Base-by-base conservation (phyloP, 2,329 filamentous ascomycete genomes). In the Neoscytalidium dimidiatum region DNA sequence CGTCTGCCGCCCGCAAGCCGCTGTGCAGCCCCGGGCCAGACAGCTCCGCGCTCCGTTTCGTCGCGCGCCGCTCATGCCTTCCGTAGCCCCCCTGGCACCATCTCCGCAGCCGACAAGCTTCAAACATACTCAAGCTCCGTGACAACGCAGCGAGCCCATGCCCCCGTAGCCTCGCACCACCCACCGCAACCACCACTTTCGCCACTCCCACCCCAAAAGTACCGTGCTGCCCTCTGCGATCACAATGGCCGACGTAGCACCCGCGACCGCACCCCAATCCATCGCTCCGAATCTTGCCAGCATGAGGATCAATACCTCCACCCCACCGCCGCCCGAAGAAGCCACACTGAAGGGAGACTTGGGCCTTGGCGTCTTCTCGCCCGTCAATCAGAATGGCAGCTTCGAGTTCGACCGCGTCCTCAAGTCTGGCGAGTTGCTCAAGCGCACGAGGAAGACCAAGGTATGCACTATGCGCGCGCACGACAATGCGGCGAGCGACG, bases 371-470 rank as follows among this genome's bases (percentile, higher is more conserved):
- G 84, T 88, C 17, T 88, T 92, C 73, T 95, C 92, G 31, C 92
- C 93, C 4, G 92, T 98, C 68, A 96, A 94, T 75, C 90, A 96
- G 78, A 94, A 96, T 78, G 95, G 95, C 68, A 95, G 92, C 78
- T 99, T 97, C 77, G 94, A 95, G 73, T 96, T 96, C 73, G 95
- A 99, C 78, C 90, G 93, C 58, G 92, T 98, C 64, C 86, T 98
- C 77, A 98, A 96, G 81, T 88, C 90, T 65, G 94, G 94, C 66
- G 90, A 90, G 70, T 88, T 97, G 43, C 86, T 91, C 74, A 96
- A 96, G 79, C 88, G 94, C 70, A 96, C 93, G 19, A 90, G 94
- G 72, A 97, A 94, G 82, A 98, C 94, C 66, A 97, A 96, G 89
- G 92, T 93, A 78, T 67, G 65, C 53, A 29, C 17, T 44, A n/a